phyloP scores from a whole-genome alignment of 1,284 basidiomycete genomes.

The Neolentinus lepideus region DNA sequence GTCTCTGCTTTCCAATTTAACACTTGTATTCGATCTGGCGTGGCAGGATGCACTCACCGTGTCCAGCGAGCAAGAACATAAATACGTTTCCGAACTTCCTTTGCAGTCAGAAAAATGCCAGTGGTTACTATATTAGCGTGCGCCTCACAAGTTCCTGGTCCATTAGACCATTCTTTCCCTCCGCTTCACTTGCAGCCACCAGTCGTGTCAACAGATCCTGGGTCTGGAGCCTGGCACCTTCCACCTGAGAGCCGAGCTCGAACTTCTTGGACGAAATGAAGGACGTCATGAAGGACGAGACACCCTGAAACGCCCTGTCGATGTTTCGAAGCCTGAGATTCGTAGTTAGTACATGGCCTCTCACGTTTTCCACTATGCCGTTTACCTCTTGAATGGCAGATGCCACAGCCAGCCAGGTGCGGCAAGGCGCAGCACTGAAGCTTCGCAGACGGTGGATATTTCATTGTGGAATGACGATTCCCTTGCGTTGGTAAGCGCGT shows the following conservation, averaged over 20 bases:
- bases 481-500: neutral
- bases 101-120: neutral
- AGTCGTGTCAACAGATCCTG: constrained; percentile 10
- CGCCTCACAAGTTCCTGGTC: constrained; percentile 10
- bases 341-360: neutral
- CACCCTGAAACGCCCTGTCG: neutral
- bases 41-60: constrained; percentile 2
- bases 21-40: neutral
- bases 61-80: constrained; percentile 11
- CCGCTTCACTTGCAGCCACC: constrained; percentile 8
- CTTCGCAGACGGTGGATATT: neutral
- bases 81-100: constrained; percentile 11
- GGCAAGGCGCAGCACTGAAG: neutral
- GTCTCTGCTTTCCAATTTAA: constrained; percentile 18
- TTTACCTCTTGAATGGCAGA: neutral
- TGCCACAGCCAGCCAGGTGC: neutral
- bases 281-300: constrained; percentile 3
- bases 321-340: neutral
- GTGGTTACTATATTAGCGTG: neutral
- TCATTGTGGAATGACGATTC: neutral
- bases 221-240: neutral
- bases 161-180: constrained; percentile 7
- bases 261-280: neutral
- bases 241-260: constrained; percentile 4
- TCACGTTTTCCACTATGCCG: neutral